Evolutionary conservation across 371 early-diverging fungal species (phyloP), one percentile per base, ranked within the genome.

Genomic region (Mortierella sp.): DNA sequence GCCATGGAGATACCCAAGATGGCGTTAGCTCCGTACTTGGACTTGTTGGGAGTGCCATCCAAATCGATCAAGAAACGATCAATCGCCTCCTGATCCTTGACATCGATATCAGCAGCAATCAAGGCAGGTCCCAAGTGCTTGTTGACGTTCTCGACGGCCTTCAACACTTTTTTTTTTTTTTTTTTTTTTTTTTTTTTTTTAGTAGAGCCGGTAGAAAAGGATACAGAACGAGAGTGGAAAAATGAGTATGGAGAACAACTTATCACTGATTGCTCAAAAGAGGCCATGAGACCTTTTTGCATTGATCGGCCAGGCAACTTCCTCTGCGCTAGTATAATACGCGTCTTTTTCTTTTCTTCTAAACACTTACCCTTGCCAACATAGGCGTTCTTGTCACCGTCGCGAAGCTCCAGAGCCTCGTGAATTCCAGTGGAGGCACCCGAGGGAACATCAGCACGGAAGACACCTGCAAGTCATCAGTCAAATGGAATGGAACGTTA

Each of bases 341-440:
- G 53, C 53, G 45, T 48, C 28, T 60, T 60, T 60, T 25, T 26
- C 15, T 47, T 45, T 47, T 19, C 12, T 21, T 50, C 43, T 44
- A n/a, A n/a, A n/a, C n/a, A 59, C 82, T 57, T 87, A 94, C 95
- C 94, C 89, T 99, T 98, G 86, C 99, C 99, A 70, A 95, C 81
- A 83, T 98, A 99, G 57, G 87, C 86, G 51, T 75, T 57, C 82
- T 95, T 93, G 87, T 92, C 91, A 37, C 88, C 88, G 75, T 99
- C 98, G 72, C 98, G 95, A 66, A 99, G 92, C 86, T 99, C 99
- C 55, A 95, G 89, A 48, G 99, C 99, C 88, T 99, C 99, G 86
- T 99, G 95, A 76, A 98, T 87, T 75, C 99, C 99, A 57, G 99
- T 99, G 57, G 99, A 99, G 53, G 99, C 99, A 76, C 99, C 99